A percentile compares a stretch with the other conserved stretches of the same genome.
phyloP scores from a whole-genome alignment of 257 asterid genomes.

The Nicotiana otophora region DNA sequence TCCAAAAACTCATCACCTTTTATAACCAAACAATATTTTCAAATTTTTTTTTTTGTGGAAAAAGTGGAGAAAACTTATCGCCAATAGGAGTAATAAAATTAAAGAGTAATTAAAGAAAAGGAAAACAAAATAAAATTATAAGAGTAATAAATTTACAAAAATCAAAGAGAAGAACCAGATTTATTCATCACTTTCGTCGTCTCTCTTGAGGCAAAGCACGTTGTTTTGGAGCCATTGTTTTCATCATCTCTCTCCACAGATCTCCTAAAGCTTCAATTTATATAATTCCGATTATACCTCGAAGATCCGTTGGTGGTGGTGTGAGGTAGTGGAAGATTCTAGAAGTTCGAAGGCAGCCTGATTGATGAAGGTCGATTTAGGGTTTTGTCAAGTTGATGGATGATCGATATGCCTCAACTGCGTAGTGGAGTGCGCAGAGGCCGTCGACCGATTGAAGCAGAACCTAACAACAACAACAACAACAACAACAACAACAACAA shows the following conservation, averaged over 20 bases:
- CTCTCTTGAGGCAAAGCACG: background rate
- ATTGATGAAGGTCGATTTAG: constrained; percentile 25
- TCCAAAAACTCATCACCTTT: too few relatives aligned
- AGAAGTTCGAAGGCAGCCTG: background rate
- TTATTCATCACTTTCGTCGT: background rate
- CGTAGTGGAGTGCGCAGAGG: constrained; percentile 49
- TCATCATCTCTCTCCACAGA: constrained; percentile 4
- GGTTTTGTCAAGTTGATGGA: constrained; percentile 15
- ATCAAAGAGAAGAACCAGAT: background rate
- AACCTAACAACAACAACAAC: background rate
- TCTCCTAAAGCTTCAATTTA: background rate
- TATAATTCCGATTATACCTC: background rate
- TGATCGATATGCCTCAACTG: constrained; percentile 49
- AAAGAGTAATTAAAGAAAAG: too few relatives aligned
- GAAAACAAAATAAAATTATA: background rate
- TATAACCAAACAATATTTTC: too few relatives aligned
- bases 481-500: background rate
- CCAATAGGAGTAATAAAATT: background rate
- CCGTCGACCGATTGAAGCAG: constrained; percentile 23
- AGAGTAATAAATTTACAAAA: background rate
- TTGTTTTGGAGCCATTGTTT: background rate
- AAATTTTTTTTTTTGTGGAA: too few relatives aligned
- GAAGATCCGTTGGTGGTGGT: constrained; percentile 14
- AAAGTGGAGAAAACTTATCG: too few relatives aligned
- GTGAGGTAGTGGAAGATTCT: background rate